These are phyloP conservation scores for Nicotiana obtusifolia DNA, from an alignment of 257 asterid species.

Conservation along the genomic window DNA sequence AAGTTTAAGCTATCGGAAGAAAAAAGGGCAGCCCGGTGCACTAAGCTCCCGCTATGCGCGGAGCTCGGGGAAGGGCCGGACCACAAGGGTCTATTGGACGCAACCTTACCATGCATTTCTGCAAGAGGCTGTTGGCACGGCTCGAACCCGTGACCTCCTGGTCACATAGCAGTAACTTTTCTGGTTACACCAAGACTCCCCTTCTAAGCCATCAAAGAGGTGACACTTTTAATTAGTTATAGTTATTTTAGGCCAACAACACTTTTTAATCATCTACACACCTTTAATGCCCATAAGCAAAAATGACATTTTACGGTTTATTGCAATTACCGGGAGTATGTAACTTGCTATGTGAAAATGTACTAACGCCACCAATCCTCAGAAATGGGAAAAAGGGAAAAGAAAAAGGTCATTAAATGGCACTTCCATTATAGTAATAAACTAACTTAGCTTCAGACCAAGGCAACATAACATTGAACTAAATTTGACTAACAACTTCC, in stretches of 20 bases:
- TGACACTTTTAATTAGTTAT: neutral
- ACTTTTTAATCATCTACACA: neutral
- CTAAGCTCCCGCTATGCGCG: too few relatives aligned
- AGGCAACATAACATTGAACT: too few relatives aligned
- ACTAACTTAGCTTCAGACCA: neutral
- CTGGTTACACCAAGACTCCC: too few relatives aligned
- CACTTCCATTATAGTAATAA: neutral
- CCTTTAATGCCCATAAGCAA: neutral
- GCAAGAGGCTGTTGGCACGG: too few relatives aligned
- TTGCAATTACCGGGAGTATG: neutral
- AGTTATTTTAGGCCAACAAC: neutral
- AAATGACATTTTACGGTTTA: neutral
- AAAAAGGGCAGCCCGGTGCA: too few relatives aligned
- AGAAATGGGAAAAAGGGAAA: neutral
- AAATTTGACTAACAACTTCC: too few relatives aligned
- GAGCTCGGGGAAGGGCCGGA: too few relatives aligned
- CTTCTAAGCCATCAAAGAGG: neutral
- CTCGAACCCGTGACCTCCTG: too few relatives aligned
- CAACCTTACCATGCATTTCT: too few relatives aligned
- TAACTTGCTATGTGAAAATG: neutral
- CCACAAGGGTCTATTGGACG: too few relatives aligned
- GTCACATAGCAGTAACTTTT: too few relatives aligned
- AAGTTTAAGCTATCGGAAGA: neutral
- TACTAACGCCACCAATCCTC: neutral
- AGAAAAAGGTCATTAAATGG: neutral